Conservation (phyloP, 441 rosid species). For the Populus tomentosa region DNA sequence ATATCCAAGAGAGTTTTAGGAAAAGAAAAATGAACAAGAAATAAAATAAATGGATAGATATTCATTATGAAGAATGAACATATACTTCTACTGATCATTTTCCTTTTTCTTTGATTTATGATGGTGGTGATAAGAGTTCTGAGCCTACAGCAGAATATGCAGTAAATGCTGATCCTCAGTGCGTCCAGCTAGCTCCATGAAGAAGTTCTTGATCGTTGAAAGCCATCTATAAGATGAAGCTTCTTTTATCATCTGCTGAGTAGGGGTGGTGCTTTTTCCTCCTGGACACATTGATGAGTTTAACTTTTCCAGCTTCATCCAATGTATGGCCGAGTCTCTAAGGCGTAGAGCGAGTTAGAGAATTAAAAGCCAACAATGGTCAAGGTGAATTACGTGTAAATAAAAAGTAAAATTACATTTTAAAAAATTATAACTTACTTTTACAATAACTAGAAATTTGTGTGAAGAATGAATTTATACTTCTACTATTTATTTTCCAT, state of each 20-base stretch:
- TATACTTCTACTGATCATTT: background rate
- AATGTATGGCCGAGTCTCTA: conserved; percentile 60
- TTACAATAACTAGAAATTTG: background rate
- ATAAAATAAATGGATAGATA: background rate
- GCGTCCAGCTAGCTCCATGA: conserved; percentile 32
- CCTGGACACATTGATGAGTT: conserved; percentile 56
- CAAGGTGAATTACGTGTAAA: no score
- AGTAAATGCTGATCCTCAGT: conserved; percentile 31
- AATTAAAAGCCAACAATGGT: background rate
- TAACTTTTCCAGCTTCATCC: conserved; percentile 77
- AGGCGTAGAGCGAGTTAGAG: background rate
- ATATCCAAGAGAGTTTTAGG: background rate
- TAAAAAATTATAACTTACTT: no score
- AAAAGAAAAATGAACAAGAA: background rate
- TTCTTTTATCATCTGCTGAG: conserved; percentile 11
- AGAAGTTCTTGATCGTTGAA: conserved; percentile 23
- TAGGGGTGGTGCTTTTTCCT: conserved; percentile 32
- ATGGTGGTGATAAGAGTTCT: no score
- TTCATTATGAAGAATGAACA: background rate
- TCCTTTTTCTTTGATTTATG: background rate
- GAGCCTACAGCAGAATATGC: conserved; percentile 6
- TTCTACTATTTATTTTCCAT: background rate
- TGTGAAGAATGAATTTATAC: background rate
- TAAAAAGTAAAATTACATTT: no score
- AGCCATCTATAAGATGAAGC: conserved; percentile 36